phyloP scores from a whole-genome alignment of 257 asterid species.

The Solanum dulcamara region DNA sequence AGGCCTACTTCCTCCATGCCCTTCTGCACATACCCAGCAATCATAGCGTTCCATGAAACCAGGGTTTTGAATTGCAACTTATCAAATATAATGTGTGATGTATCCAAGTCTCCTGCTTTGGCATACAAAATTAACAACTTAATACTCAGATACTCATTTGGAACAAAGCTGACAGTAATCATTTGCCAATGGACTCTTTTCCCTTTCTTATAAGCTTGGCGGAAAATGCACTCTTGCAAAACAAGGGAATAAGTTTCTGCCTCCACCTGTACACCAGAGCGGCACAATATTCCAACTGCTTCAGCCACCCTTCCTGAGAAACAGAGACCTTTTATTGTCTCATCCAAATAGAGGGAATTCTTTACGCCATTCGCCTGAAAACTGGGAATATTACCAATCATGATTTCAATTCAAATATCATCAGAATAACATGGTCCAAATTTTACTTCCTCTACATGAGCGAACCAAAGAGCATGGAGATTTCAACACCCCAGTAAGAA shows the following conservation, averaged over 20 bases:
- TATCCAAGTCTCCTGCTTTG: constrained; percentile 57
- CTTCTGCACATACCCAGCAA: constrained; percentile 80
- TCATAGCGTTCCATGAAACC: constrained; percentile 77
- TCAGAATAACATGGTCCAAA: constrained; percentile 5
- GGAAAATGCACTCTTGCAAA: constrained; percentile 79
- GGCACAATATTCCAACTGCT: constrained; percentile 74
- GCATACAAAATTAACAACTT: constrained; percentile 78
- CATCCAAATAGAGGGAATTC: constrained; percentile 40
- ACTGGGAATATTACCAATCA: constrained; percentile 55
- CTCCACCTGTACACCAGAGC: constrained; percentile 44
- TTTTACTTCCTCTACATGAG: constrained; percentile 5
- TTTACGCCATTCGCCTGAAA: constrained; percentile 51
- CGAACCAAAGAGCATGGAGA: neutral
- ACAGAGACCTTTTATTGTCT: constrained; percentile 70
- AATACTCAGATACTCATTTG: constrained; percentile 60
- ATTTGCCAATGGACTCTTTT: constrained; percentile 86
- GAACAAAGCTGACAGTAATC: constrained; percentile 55
- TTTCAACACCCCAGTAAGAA: neutral
- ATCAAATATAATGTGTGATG: constrained; percentile 53
- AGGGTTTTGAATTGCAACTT: constrained; percentile 32
- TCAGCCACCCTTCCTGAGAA: constrained; percentile 74
- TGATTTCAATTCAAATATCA: constrained; percentile 14
- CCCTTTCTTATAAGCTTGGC: constrained; percentile 59
- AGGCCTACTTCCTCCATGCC: constrained; percentile 65
- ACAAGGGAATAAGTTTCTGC: constrained; percentile 65